Evolutionary conservation across 73 alveolate species (phyloP).

Genomic region (Stentor roeselii): DNA sequence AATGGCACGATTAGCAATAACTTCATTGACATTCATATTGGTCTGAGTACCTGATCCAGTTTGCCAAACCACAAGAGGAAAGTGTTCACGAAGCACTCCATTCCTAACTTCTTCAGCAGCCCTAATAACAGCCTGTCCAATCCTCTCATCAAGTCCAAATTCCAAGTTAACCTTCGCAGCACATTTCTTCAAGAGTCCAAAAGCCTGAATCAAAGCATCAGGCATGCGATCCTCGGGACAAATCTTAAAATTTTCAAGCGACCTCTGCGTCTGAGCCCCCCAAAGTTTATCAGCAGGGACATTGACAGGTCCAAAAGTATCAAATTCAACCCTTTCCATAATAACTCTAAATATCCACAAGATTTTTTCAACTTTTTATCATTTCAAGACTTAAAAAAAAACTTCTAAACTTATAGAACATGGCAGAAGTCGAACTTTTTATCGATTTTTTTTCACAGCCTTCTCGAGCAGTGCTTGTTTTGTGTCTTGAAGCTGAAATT

Average conservation of each 20-base stretch:
- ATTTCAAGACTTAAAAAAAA: too few relatives aligned
- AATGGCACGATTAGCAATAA: conserved; percentile 91
- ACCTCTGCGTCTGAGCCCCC: conserved; percentile 99
- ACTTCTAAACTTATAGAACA: too few relatives aligned
- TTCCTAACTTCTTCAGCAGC: conserved; percentile 93
- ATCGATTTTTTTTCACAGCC: conserved; percentile 44
- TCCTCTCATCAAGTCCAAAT: conserved; percentile 76
- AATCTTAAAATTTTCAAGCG: conserved; percentile 94
- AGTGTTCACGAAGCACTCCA: conserved; percentile 94
- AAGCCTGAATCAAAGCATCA: conserved; percentile 73
- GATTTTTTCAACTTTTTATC: too few relatives aligned
- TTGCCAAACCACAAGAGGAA: conserved; percentile 97
- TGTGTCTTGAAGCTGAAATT: conserved; percentile 42
- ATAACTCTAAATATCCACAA: too few relatives aligned
- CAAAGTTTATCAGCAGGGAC: conserved; percentile 93
- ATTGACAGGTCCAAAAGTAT: conserved; percentile 92
- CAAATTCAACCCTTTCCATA: conserved; percentile 78
- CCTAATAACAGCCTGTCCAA: conserved; percentile 79
- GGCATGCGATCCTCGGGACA: conserved; percentile 91
- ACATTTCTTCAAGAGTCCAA: conserved; percentile 83
- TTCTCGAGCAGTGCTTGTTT: conserved; percentile 49
- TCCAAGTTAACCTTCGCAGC: conserved; percentile 86
- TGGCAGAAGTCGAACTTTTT: background rate
- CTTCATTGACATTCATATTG: conserved; percentile 98
- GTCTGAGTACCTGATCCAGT: conserved; percentile 99